Base-by-base conservation (phyloP, 768 basidiomycete species). In the Lentinula sp. region DNA sequence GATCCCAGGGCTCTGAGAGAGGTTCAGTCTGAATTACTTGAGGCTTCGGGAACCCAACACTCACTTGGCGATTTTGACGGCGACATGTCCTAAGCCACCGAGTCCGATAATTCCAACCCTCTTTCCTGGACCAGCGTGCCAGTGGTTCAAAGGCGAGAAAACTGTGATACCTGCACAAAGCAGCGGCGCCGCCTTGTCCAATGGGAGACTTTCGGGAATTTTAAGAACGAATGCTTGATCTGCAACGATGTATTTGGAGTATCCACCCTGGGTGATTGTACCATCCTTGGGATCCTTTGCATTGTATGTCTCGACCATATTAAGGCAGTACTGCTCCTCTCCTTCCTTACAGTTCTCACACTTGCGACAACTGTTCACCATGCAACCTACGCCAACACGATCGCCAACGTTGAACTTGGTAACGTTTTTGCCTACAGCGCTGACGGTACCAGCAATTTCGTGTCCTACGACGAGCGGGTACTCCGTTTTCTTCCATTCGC, bases 101-200 rank as follows among this genome's bases (percentile, higher is more conserved):
- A 89, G 79, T 46, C 87, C 86, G 63, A 88, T 74, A 46, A 89
- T 71, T 48, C 86, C 88, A 64, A 89, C 82, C 62, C 78, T 80
- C 73, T 83, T 85, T 46, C 86, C 86, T 1, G 84, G 82, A 0
- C 85, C 85, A 60, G 65, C 69, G n/a, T 23, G 72, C 75, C 75
- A 62, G 71, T 70, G 6, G 80, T 80, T 74, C 18, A 89, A 73
- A 11, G 87, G 86, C 0, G 84, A 85, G 73, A 75, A 86, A 7
- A 83, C 80, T 6, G 86, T 87, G n/a, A 86, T 68, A 32, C 86
- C 86, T 5, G 76, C 87, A 66, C 85, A 88, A 50, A 87, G 70
- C 80, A 89, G 80, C 6, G 85, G 84, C 1, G 85, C 85, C 4
- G 83, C 84, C 50, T 83, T 63, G 57, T 79, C 78, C 6, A 81